Evolutionary conservation across 1,139 yeast species (phyloP), one percentile per base, ranked within the genome.

Genomic region (Blastobotrys arbuscula): DNA sequence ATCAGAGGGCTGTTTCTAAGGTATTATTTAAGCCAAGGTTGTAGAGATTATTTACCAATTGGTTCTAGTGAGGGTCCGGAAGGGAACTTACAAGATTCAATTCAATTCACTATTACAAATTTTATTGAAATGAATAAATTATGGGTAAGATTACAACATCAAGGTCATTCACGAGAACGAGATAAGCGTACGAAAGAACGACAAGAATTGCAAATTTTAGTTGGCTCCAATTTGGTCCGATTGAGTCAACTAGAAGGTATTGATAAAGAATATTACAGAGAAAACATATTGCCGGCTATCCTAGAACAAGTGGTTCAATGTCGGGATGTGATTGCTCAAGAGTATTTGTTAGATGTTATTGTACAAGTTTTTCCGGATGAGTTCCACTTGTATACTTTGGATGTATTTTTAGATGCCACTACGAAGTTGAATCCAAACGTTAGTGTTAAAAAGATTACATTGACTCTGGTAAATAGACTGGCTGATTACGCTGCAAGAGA

Each of bases 41-140:
- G 89, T 18, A 84, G 89, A 58, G 84, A 82, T 59, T 70, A 84
- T 51, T 67, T 86, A 47, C 88, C 90, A 64, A 58, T 57, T 2
- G 69, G 56, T 24, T 49, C 40, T 10, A 45, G 54, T 3, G 60
- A 59, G 9, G 62, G 68, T 55, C 64, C 68, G 9, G 69, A 68
- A 39, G 77, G 74, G 6, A 81, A 79, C 54, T 71, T 82, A 48
- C 70, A 77, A 55, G 86, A 83, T 67, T 75, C 92, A 39, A 77
- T 84, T 28, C 78, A 77, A 46, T 90, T 90, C 61, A 77, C 90
- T 41, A 76, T 88, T 50, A 79, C 86, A 30, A 94, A 92, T 64
- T 94, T 92, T 65, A 82, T 90, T 53, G 98, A 92, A 64, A 92
- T 92, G 98, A 92, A 94, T 70, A 92, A 94, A 65, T 73, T 92